Base-by-base conservation (phyloP, 495 filamentous ascomycete species). In the Podospora comata region DNA sequence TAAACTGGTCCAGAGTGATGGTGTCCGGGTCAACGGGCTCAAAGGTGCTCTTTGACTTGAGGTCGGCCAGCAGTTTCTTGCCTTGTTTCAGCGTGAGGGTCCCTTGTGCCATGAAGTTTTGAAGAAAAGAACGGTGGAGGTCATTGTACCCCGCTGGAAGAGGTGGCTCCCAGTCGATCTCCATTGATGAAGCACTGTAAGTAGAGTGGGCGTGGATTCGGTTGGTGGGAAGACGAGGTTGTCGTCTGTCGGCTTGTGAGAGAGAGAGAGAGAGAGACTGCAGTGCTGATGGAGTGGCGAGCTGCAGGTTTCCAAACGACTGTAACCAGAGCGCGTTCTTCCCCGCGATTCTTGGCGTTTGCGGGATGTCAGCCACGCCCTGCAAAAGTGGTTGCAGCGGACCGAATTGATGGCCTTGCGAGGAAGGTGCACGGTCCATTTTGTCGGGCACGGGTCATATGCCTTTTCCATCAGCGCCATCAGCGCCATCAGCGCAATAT, bases 101-200 rank as follows among this genome's bases (percentile, higher is more conserved):
- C 7, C 89, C 89, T 19, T 88, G 88, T 3, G 90, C 87, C 76
- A 97, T 86, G 74, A 99, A 91, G 68, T 90, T 91, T 81, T 99
- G 95, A 0, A 97, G 80, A 74, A 99, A 97, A n/a, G 94, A 93
- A 59, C 92, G 91, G 77, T 97, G 91, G 72, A 84, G 83, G 74
- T 97, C 86, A 76, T 76, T 71, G 68, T 80, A 82, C 23, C 75
- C 71, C 16, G 78, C 61, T 13, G 76, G 67, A 26, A 75, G 2
- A 16, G 70, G 69, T 16, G 74, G 72, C n/a, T 72, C 68, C 75
- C 75, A 77, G 2, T 72, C 69, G 56, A 72, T 67, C 30, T 71
- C 76, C 73, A 75, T 75, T 23, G 6, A 23, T 23, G 23, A 23
- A 23, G 23, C 23, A 23, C 23, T 23, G 23, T 23, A 23, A 23